Base-by-base conservation (phyloP, 116 monocot genomes). In the Iris pallida region DNA sequence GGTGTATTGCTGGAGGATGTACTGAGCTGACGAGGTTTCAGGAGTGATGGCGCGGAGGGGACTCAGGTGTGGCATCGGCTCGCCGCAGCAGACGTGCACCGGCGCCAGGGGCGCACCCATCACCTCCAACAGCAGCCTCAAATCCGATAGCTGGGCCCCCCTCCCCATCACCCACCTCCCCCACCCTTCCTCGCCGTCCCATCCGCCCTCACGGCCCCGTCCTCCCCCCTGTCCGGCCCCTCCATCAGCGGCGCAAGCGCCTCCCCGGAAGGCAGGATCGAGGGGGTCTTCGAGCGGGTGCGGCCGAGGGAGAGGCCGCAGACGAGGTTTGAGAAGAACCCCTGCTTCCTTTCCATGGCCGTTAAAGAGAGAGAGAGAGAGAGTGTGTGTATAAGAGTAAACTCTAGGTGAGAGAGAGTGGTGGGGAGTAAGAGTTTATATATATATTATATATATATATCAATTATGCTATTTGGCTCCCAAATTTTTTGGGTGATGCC, bases 41-140 rank as follows among this genome's bases (percentile, higher is more conserved):
- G 88, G 85, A 52, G 77, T 83, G 64, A 83, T 68, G 64, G n/a
- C n/a, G n/a, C n/a, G n/a, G n/a, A n/a, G n/a, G n/a, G n/a, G n/a
- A n/a, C 79, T 80, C 51, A 86, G 84, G 57, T 73, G 70, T 0
- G 81, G 86, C n/a, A 77, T 53, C 7, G 79, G 82, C 8, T 80
- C 88, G 2, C 59, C 72, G 4, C 19, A 76, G 68, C 69, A 77
- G 15, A 80, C 76, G 55, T 73, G 70, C 4, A 81, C 71, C 9
- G 92, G 92, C 7, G 83, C 92, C 8, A 93, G 79, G 10, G 92
- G 92, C 30, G 89, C 88, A 4, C 92, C 89, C 79, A 93, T 86
- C 17, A 93, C 88, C 5, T 89, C 92, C 14, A 93, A 83, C 18
- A 86, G 73, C 19, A 93, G 84, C 62, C 83, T 78, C 57, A 30